phyloP scores from a whole-genome alignment of 1,284 basidiomycete genomes.

The Pyrrhoderma lamaoense region DNA sequence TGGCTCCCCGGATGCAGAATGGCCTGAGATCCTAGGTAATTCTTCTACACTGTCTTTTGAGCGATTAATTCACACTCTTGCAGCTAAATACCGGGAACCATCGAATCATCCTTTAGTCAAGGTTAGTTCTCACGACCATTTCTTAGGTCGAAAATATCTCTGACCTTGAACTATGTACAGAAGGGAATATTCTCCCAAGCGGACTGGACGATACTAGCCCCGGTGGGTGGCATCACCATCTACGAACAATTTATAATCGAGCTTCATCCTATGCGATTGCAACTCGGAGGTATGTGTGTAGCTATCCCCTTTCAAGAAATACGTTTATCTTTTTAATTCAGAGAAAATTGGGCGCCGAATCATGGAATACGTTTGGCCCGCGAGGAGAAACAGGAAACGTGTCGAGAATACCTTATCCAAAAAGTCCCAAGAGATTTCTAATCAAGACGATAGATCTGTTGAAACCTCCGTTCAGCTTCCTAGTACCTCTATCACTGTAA shows the following conservation, averaged over 20 bases:
- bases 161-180: slow-evolving; percentile 30
- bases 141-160: not conserved
- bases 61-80: slow-evolving; percentile 18
- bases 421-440: not conserved
- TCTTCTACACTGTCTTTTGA: slow-evolving; percentile 12
- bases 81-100: slow-evolving; percentile 45
- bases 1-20: slow-evolving; percentile 76
- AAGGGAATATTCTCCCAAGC: slow-evolving; percentile 61
- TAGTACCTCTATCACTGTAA: slow-evolving; percentile 3
- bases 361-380: slow-evolving; percentile 86
- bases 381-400: slow-evolving; percentile 41
- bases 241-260: slow-evolving; percentile 79
- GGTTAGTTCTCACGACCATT: slow-evolving; percentile 33
- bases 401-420: not conserved
- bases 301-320: not conserved
- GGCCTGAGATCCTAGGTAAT: slow-evolving; percentile 85
- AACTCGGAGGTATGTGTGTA: slow-evolving; percentile 48
- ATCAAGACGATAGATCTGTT: not conserved
- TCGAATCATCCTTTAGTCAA: slow-evolving; percentile 60
- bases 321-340: slow-evolving; percentile 8
- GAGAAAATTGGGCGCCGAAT: slow-evolving; percentile 75
- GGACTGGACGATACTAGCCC: slow-evolving; percentile 76
- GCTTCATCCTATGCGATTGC: slow-evolving; percentile 83
- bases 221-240: slow-evolving; percentile 91
- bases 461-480: not conserved